Evolutionary conservation across 2,329 filamentous ascomycete species (phyloP), one percentile per base, ranked within the genome.

Genomic region (Fusarium sp.): DNA sequence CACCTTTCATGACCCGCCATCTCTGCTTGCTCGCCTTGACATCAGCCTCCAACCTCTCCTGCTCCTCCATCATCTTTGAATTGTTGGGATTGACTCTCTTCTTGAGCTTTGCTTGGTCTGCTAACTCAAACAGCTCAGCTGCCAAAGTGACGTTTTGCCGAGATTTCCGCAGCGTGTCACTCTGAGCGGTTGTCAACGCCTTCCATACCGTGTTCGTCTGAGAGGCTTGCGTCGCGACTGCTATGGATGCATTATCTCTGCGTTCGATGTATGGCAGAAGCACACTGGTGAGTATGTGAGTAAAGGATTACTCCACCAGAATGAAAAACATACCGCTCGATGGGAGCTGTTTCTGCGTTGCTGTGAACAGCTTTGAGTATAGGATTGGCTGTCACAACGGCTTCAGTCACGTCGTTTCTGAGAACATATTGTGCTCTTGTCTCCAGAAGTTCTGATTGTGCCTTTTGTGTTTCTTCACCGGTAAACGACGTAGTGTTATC

Each of bases 341-440:
- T 83, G 46, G 88, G 87, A 4, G 88, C 87, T 20, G 88, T 86
- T 64, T 88, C 85, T 14, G 86, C 87, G 45, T 89, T 89, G 64
- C 87, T 83, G 77, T 97, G 92, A 41, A 95, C 89, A 9, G 93
- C 91, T 75, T 92, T 93, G 61, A 97, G 82, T 42, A 92, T 89
- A 10, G 94, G 93, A 74, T 93, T 91, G 60, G 90, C 90, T 72
- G 89, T 88, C 70, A 96, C 80, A 56, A 93, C 88, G 48, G 86
- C 89, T 66, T 92, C 88, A 24, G 90, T 84, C 24, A 92, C 89
- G 65, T 89, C 89, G 77, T 91, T 91, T 68, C 89, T 89, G 59
- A 95, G 83, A 42, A 88, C 85, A 79, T 93, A 92, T 61, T 85
- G 85, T 58, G 92, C 90, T 75, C 90, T 89, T 27, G 92, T 88